These are phyloP conservation scores for Mariannaea elegans DNA, from an alignment of 2,329 filamentous ascomycete species.

Conservation along the genomic window DNA sequence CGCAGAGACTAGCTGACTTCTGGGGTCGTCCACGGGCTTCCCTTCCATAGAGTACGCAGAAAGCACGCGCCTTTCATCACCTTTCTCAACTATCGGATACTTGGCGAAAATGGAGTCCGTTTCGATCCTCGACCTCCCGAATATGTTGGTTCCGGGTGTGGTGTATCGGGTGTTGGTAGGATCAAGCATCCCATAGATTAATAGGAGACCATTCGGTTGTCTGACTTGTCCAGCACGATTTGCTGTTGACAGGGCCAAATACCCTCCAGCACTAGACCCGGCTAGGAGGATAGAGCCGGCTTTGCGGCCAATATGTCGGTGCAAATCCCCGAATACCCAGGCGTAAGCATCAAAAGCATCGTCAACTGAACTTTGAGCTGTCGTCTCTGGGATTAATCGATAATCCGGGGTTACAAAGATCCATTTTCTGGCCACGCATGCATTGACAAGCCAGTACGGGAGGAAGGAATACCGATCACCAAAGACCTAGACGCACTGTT, in stretches of 20 bases:
- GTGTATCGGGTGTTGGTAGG: conserved; percentile 21
- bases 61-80: conserved; percentile 19
- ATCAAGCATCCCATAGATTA: conserved; percentile 35
- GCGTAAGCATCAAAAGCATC: conserved; percentile 32
- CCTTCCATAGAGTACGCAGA: conserved; percentile 10
- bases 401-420: conserved; percentile 37
- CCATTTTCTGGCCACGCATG: conserved; percentile 30
- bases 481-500: conserved; percentile 16
- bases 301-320: conserved; percentile 11
- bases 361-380: conserved; percentile 27
- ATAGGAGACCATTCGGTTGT: conserved; percentile 25
- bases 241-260: conserved; percentile 29
- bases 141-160: conserved; percentile 26
- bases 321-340: conserved; percentile 27
- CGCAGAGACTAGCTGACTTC: conserved; percentile 23
- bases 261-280: conserved; percentile 34
- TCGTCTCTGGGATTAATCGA: conserved; percentile 33
- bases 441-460: conserved; percentile 33
- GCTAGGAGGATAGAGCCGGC: conserved; percentile 25
- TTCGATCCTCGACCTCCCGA: conserved; percentile 20
- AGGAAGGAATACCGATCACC: conserved; percentile 34
- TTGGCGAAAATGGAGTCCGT: conserved; percentile 16
- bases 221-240: background rate
- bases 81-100: conserved; percentile 10
- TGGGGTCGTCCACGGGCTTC: background rate